Conservation (phyloP, 192 early-diverging fungal genomes). For the Coemansia sp. region DNA sequence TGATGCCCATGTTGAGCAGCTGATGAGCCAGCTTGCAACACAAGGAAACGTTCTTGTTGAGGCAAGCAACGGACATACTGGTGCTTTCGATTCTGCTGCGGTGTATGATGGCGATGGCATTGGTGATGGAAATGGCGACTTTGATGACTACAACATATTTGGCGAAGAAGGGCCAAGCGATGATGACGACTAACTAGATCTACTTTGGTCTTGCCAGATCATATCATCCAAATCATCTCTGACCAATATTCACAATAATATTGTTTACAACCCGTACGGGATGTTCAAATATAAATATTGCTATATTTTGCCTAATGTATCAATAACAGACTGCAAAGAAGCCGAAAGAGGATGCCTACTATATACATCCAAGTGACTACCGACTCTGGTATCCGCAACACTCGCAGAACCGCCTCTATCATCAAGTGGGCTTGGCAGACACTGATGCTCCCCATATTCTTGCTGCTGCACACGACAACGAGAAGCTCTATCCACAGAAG, state of each 20-base stretch:
- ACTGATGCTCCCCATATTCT: background rate
- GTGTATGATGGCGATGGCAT: background rate
- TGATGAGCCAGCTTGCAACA: constrained; percentile 31
- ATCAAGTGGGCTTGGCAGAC: background rate
- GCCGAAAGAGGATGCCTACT: background rate
- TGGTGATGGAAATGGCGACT: constrained; percentile 8
- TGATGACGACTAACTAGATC: constrained; percentile 4
- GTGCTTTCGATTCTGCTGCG: background rate
- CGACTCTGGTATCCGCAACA: background rate
- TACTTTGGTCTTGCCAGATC: background rate
- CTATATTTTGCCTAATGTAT: constrained; percentile 3
- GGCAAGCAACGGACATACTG: background rate
- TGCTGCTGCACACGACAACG: background rate
- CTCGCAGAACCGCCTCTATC: background rate
- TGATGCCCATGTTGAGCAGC: constrained; percentile 31
- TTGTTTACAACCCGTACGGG: background rate
- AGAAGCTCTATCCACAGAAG: background rate
- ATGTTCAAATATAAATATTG: background rate
- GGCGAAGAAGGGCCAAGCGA: constrained; percentile 17
- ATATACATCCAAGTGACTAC: background rate
- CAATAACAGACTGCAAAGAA: constrained; percentile 11
- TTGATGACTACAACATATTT: constrained; percentile 34
- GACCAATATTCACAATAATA: background rate
- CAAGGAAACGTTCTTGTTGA: constrained; percentile 1
- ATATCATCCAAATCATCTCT: background rate